Evolutionary conservation across 352 stramenopile species (phyloP), one percentile per base, ranked within the genome.

Genomic region (Salisapilia sapeloensis): DNA sequence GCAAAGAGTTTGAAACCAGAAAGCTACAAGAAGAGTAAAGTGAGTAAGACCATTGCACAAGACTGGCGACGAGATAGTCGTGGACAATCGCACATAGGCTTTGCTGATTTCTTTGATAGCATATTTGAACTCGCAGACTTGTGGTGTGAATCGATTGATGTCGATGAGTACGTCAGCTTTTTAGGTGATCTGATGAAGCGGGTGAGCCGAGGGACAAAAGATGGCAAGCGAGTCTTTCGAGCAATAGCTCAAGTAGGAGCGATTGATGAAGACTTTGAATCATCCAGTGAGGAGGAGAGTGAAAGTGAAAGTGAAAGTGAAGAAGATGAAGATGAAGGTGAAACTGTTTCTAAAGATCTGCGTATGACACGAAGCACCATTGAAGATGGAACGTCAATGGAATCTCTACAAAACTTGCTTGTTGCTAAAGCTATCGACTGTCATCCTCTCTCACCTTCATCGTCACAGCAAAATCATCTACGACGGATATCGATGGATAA

Each of bases 101-200:
- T 79, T 29, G 50, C 56, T 8, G 63, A 49, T 21, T 85, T 82
- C 40, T 79, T 82, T 11, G 60, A 85, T 27, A 74, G 57, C 26
- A 56, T 77, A 3, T 84, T 84, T 21, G 69, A 84, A 31, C 40
- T 84, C 6, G 62, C 56, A 0, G 65, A 85, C 46, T 44, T 82
- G 13, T 85, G 65, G 65, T 82, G 62, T 38, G 65, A 82, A 32
- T 72, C 55, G 5, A 82, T 72, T 28, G 50, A 85, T 17, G 63
- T 44, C 6, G 49, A 62, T 3, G 69, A 85, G 30, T 82, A 85
- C 26, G 41, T 75, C 17, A 24, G 26, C 3, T 84, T 85, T 35
- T 48, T 85, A 12, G 36, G 50, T 19, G 42, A 32, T 2, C 25
- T 83, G 8, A 38, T 53, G 3, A 30, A 47, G 6, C 33, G 59